phyloP scores from a whole-genome alignment of 345 rosid genomes.

The Gossypium rotundifolium region DNA sequence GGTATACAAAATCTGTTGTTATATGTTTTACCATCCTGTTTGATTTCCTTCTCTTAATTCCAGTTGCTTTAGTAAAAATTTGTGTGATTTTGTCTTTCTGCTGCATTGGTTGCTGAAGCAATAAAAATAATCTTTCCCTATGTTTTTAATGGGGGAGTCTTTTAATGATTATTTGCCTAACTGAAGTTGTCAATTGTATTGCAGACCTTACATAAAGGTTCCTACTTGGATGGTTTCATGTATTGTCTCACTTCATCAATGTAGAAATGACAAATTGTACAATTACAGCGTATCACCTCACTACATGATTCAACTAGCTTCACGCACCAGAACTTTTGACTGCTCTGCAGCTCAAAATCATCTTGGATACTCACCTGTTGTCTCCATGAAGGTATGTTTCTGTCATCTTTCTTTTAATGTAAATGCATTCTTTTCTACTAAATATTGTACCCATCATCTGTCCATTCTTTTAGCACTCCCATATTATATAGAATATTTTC shows the following conservation, averaged over 20 bases:
- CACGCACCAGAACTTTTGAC: slow-evolving; percentile 69
- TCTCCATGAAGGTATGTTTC: slow-evolving; percentile 59
- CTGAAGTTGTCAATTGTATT: slow-evolving; percentile 16
- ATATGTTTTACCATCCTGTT: slow-evolving; percentile 1
- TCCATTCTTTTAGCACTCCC: not conserved
- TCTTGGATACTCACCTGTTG: slow-evolving; percentile 66
- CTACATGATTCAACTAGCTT: slow-evolving; percentile 53
- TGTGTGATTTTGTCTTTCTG: not conserved
- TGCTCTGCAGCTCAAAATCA: slow-evolving; percentile 68
- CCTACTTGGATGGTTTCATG: slow-evolving; percentile 43
- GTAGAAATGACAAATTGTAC: slow-evolving; percentile 46
- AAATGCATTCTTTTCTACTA: not conserved
- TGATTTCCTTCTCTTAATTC: not conserved
- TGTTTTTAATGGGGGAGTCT: not conserved
- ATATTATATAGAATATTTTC: not conserved
- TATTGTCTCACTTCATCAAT: slow-evolving; percentile 39
- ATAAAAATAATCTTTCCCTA: not conserved
- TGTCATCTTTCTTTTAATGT: not conserved
- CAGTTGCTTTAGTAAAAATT: not conserved
- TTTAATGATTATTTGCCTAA: slow-evolving; percentile 4
- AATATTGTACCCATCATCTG: not conserved
- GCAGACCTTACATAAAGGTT: slow-evolving; percentile 77
- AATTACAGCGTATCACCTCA: slow-evolving; percentile 38
- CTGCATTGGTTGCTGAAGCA: not conserved
- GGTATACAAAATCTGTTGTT: not conserved